Evolutionary conservation across 129 eudicot genomes (phyloP), one percentile per base, ranked within the genome.

Genomic region (Artemisia tridentata): DNA sequence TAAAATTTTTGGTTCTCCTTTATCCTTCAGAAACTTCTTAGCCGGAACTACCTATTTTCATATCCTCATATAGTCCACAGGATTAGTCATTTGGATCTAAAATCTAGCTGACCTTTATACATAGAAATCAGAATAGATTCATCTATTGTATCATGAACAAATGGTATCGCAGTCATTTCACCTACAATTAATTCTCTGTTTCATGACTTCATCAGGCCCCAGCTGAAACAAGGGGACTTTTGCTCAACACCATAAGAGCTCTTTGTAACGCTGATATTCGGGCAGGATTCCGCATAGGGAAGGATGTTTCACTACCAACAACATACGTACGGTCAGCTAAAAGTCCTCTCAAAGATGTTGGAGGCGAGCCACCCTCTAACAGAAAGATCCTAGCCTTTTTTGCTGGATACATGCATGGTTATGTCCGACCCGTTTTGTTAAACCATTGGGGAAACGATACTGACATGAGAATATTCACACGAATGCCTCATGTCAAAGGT

Each of bases 391-490:
- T 88, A 8, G 88, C 96, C 14, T 88, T 88, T 47, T 88, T 81
- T 51, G 87, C 91, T 3, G 96, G 96, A 9, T 57, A 80, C 55
- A 84, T 88, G 91, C 96, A 84, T 11, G 96, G 96, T 6, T 73
- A 69, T 38, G 89, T 80, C 54, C 76, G 92, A 10, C 89, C 92
- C 1, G 56, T 79, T 38, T 72, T 89, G 46, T 41, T 86, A 78
- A 18, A 66, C n/a, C 74, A 86, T 79, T 86, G 96, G 92, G 88
- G 86, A 72, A 83, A 86, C 11, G 96, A 89, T 27, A 56, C 92
- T 0, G 89, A 86, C 66, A 86, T 89, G 96, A 75, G 61, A 20
- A 84, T 86, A 13, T 66, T 81, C 34, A 29, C 55, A 45, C 72
- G 80, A 41, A 41, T 89, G 86, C 96, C 87, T 15, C 81, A 80